Evolutionary conservation across 208 protist species (phyloP).

Genomic region (Trypanosoma caninum): DNA sequence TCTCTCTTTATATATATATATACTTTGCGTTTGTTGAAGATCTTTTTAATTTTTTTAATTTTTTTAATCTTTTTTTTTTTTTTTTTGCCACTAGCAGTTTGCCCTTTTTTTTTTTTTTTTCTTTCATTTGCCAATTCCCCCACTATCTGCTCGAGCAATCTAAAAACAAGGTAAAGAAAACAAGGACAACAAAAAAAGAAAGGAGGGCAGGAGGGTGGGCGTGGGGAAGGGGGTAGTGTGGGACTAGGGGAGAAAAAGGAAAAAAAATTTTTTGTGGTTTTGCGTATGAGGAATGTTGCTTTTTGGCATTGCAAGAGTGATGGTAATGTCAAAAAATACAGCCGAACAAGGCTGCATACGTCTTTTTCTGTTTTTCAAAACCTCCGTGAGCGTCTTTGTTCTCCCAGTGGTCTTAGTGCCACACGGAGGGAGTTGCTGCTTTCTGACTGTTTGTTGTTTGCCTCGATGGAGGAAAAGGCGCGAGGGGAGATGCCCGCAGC

Average conservation of each 20-base stretch:
- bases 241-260: not conserved
- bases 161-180: not conserved
- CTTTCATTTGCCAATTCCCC: too few relatives aligned
- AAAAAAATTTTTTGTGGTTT: not conserved
- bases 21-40: too few relatives aligned
- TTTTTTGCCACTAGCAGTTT: not conserved
- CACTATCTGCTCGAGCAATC: too few relatives aligned
- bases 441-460: conserved; percentile 14
- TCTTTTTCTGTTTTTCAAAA: conserved; percentile 1
- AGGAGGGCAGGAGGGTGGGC: not conserved
- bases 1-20: conserved; percentile 9
- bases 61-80: not conserved
- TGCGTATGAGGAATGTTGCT: conserved; percentile 11
- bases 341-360: too few relatives aligned
- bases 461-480: not conserved
- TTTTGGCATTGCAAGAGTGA: not conserved
- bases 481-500: not conserved
- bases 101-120: too few relatives aligned
- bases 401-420: conserved; percentile 11
- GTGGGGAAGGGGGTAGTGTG: not conserved
- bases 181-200: not conserved
- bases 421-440: conserved; percentile 17
- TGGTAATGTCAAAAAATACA: too few relatives aligned
- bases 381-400: conserved; percentile 4
- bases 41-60: not conserved